These are phyloP conservation scores for Thielaviopsis populi DNA, from an alignment of 2,329 filamentous ascomycete genomes.

Conservation along the genomic window DNA sequence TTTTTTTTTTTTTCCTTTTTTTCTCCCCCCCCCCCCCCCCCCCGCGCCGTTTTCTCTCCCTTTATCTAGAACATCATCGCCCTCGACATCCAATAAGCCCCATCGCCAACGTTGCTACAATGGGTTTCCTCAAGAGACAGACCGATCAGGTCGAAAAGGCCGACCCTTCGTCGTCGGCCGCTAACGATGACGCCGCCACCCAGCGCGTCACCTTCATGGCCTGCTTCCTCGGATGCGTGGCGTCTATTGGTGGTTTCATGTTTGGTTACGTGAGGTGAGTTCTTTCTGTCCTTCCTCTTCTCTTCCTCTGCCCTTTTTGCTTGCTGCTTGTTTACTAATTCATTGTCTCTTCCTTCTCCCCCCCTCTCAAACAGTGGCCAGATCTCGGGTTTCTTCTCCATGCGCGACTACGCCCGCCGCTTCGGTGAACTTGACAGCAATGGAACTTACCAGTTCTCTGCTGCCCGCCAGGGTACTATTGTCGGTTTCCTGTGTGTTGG, in stretches of 20 bases:
- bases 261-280: slow-evolving; percentile 41
- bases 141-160: slow-evolving; percentile 16
- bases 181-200: slow-evolving; percentile 13
- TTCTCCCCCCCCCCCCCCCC: not conserved
- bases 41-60: not conserved
- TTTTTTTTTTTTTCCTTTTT: not conserved
- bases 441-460: slow-evolving; percentile 35
- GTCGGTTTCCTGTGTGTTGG: slow-evolving; percentile 48
- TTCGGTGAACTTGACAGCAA: slow-evolving; percentile 32
- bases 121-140: slow-evolving; percentile 17
- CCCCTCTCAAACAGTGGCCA: slow-evolving; percentile 32
- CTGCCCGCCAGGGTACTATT: slow-evolving; percentile 47
- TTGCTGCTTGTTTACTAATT: not conserved
- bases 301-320: not conserved
- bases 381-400: slow-evolving; percentile 46
- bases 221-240: slow-evolving; percentile 35
- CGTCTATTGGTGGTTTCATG: slow-evolving; percentile 42
- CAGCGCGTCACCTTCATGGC: slow-evolving; percentile 29
- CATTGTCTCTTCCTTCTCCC: slow-evolving; percentile 13
- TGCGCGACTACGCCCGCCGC: slow-evolving; percentile 39
- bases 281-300: not conserved
- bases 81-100: not conserved
- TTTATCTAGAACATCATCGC: not conserved
- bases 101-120: not conserved
- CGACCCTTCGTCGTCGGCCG: slow-evolving; percentile 1